Base-by-base conservation (phyloP, 176 grass and related monocot genomes). In the Elaeis guineensis region DNA sequence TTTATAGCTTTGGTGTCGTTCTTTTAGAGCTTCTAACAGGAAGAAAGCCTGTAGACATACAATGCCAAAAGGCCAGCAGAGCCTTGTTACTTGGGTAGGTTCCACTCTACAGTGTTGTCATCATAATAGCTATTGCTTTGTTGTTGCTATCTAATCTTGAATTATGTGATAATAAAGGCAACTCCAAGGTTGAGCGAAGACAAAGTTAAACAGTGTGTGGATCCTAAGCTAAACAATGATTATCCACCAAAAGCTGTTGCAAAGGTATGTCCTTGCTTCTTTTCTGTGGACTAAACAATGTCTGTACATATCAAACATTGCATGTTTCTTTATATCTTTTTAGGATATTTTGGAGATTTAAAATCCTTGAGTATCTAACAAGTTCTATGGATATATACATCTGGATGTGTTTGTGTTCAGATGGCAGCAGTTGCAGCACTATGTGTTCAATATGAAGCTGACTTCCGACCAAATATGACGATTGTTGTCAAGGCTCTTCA, bases 51-150 rank as follows among this genome's bases (percentile, higher is more conserved):
- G 91, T 96, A 16, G 86, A 96, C 30, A 96, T 73, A 96, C 86
- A 50, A 90, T 90, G 91, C 91, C 91, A 17, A 96, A 96, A 65
- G 91, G 91, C 5, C 91, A 96, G 16, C 91, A 96, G 19, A 96
- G 91, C 72, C 69, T 96, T 53, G 91, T 96, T 59, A 96, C 91
- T 56, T 96, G 91, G 91, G 91, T 96, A 95, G 8, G 61, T 32
- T 49, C 21, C 49, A 19, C 12, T 14, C 5, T 16, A 14, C 9
- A 44, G 35, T 29, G 4, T 6, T 6, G 28, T 29, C 28, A 29
- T 29, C 28, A 29, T 5, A 29, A 44, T 12, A 2, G 8, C 35
- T 44, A 17, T 32, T 63, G 63, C 6, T 17, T 48, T 20, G 19
- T 49, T 25, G 1, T 5, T 59, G 17, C 15, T 26, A 5, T 52